Evolutionary conservation across 108 stramenopile genomes (phyloP), one percentile per base, ranked within the genome.

Genomic region (Fragilaria crotonensis): DNA sequence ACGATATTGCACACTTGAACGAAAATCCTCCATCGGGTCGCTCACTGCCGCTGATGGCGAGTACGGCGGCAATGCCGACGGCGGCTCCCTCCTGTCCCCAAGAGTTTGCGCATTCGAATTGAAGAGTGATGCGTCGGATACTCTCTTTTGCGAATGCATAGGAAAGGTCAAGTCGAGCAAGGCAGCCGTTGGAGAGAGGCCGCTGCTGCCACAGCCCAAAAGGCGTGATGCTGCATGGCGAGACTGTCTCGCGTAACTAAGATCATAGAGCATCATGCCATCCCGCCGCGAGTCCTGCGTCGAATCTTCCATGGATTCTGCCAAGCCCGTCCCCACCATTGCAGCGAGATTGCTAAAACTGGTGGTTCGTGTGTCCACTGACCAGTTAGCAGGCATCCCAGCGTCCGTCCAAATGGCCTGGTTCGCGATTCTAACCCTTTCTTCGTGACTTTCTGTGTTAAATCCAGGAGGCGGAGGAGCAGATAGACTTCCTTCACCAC

Each of bases 271-370:
- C 36, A 30, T 26, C 20, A 23, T 14, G n/a, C 33, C 19, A 25
- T 46, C 19, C 28, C 46, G 41, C 21, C 51, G 19, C 53, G 59
- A 4, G 29, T 48, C 20, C 11, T 54, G 54, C 32, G 77, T 75
- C 2, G 83, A 79, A 64, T 83, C 79, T 25, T 88, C 81, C 79
- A 93, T 89, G 31, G 80, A 83, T 52, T 93, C 83, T 23, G 85
- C 85, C n/a, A 93, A 60, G 7, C 86, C 85, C 2, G 66, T 82
- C 0, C 90, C 90, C 0, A 93, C 59, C 7, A 73, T 78, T 33
- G 68, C 70, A 1, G 87, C 87, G 7, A 93, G 53, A 59, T 93
- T 86, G 33, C 59, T 80, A 41, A 83, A 93, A 28, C 80, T 79
- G 22, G 80, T 73, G 4, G 79, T 70, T 62, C 70, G 57, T 29